Evolutionary conservation across 441 rosid genomes (phyloP).

Genomic region (Metrosideros polymorpha): DNA sequence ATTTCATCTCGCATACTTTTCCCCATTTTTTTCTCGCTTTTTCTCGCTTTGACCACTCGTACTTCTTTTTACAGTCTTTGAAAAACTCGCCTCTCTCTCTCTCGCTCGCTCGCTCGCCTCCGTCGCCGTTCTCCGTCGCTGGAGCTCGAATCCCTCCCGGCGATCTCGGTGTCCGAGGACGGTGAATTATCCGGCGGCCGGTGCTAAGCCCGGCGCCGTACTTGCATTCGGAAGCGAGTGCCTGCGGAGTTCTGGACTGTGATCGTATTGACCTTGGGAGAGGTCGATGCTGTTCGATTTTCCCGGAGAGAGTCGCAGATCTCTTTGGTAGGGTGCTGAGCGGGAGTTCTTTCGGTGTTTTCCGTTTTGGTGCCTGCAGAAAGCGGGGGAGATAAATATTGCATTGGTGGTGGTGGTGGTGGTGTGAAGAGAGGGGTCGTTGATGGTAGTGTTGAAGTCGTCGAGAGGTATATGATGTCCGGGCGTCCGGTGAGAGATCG

Average conservation of each 20-base stretch:
- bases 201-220: background rate
- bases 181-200: background rate
- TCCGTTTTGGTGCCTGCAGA: background rate
- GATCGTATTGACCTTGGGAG: background rate
- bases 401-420: background rate
- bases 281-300: background rate
- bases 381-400: background rate
- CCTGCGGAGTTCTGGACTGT: background rate
- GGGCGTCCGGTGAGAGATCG: constrained; percentile 69
- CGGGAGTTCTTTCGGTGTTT: background rate
- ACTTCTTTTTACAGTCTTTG: background rate
- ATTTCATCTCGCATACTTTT: background rate
- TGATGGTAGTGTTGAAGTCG: constrained; percentile 26
- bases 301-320: background rate
- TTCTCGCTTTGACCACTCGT: constrained; percentile 5
- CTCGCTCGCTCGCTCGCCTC: background rate
- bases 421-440: constrained; percentile 6
- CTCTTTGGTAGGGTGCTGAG: background rate
- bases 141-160: background rate
- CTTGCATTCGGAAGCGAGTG: background rate
- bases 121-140: background rate
- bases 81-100: background rate
- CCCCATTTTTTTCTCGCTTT: background rate
- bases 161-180: background rate
- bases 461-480: constrained; percentile 67